These are phyloP conservation scores for Scytalidium sp. DNA, from an alignment of 2,329 filamentous ascomycete genomes.

Conservation along the genomic window DNA sequence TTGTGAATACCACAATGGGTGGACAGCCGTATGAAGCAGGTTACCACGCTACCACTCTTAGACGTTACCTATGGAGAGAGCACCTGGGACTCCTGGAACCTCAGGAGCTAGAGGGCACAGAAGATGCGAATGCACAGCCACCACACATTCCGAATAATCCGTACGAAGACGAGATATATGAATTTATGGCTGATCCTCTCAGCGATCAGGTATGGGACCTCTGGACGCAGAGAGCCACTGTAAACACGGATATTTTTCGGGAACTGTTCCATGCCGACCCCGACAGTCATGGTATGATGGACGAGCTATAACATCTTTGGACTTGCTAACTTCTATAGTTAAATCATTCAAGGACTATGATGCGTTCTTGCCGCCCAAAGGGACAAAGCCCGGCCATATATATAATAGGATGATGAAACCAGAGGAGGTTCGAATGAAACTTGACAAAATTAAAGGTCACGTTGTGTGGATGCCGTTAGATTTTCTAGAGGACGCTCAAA, in stretches of 20 bases:
- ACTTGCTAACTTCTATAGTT: slow-evolving; percentile 43
- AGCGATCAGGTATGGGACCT: slow-evolving; percentile 62
- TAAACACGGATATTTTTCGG: slow-evolving; percentile 73
- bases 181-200: slow-evolving; percentile 69
- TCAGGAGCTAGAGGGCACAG: slow-evolving; percentile 64
- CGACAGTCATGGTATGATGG: slow-evolving; percentile 68
- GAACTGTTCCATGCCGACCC: slow-evolving; percentile 85
- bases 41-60: slow-evolving; percentile 77
- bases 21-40: slow-evolving; percentile 74
- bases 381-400: slow-evolving; percentile 79
- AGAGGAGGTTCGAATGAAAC: slow-evolving; percentile 68
- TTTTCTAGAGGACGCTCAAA: slow-evolving; percentile 78
- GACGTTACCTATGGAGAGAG: slow-evolving; percentile 84
- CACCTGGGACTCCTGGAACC: slow-evolving; percentile 79
- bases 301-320: slow-evolving; percentile 10
- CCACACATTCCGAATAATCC: slow-evolving; percentile 67
- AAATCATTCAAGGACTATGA: slow-evolving; percentile 91
- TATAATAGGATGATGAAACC: slow-evolving; percentile 76
- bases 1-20: slow-evolving; percentile 71
- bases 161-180: slow-evolving; percentile 58
- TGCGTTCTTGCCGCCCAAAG: slow-evolving; percentile 65
- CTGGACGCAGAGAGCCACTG: slow-evolving; percentile 68
- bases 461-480: slow-evolving; percentile 94
- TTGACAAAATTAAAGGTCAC: slow-evolving; percentile 81
- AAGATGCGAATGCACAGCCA: slow-evolving; percentile 72